phyloP scores from a whole-genome alignment of 805 yeast genomes.

The Tetrapisispora phaffii region DNA sequence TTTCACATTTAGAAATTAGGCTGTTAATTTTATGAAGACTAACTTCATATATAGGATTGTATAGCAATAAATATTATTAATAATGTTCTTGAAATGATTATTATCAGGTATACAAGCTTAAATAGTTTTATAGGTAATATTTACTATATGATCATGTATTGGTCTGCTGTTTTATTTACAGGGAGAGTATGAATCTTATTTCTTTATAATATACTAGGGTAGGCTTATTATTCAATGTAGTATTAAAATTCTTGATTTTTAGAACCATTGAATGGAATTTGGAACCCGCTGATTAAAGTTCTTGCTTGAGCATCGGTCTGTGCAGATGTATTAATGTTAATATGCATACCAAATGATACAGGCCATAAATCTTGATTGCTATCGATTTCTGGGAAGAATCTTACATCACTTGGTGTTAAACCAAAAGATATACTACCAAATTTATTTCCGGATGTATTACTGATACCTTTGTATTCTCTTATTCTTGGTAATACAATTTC shows the following conservation, averaged over 20 bases:
- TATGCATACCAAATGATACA: conserved; percentile 71
- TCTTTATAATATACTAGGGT: neutral
- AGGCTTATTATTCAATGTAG: neutral
- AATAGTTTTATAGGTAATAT: neutral
- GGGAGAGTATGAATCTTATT: neutral
- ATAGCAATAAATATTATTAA: neutral
- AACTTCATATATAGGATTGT: neutral
- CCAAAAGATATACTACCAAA: conserved; percentile 85
- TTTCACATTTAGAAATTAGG: neutral
- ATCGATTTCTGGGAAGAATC: conserved; percentile 88
- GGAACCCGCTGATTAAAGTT: conserved; percentile 68
- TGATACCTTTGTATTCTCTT: conserved; percentile 75
- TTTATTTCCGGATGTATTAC: conserved; percentile 68
- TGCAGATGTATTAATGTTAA: conserved; percentile 79
- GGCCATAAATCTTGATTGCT: conserved; percentile 86
- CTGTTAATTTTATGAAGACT: neutral
- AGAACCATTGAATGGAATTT: conserved; percentile 52
- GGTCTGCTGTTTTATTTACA: conserved; percentile 1
- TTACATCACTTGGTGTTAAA: conserved; percentile 62
- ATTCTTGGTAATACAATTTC: conserved; percentile 91
- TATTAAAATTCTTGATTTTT: neutral
- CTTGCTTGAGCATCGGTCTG: conserved; percentile 87
- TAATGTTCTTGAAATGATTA: no score
- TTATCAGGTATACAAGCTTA: neutral
- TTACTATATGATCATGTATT: neutral